phyloP scores from a whole-genome alignment of 768 basidiomycete species.

The Auriscalpium orientale region DNA sequence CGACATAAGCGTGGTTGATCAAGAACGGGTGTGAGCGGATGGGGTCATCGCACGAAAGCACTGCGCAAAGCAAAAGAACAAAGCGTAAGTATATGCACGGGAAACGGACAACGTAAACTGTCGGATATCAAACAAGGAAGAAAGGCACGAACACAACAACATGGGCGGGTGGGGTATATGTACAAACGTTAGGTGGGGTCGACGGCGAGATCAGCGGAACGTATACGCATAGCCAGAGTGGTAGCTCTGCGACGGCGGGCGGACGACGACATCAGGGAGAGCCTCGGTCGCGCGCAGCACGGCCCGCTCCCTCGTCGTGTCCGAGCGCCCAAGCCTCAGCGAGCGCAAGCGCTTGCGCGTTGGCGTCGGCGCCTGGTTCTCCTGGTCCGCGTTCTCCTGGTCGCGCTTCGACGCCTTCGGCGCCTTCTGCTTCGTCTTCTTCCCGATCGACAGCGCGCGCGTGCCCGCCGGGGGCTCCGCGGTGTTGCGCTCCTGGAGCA shows the following conservation, averaged over 20 bases:
- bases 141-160: neutral
- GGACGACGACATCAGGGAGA: constrained; percentile 53
- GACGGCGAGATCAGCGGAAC: neutral
- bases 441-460: constrained; percentile 50
- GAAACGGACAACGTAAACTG: neutral
- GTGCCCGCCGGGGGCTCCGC: constrained; percentile 31
- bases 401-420: constrained; percentile 19
- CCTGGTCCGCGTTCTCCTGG: constrained; percentile 19
- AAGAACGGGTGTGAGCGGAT: neutral
- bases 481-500: constrained; percentile 51
- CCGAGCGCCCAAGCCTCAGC: constrained; percentile 51
- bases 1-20: neutral
- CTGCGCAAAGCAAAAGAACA: neutral
- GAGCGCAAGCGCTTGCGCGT: constrained; percentile 48
- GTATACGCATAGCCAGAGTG: neutral
- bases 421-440: constrained; percentile 38
- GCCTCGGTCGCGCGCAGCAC: constrained; percentile 46
- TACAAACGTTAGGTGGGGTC: neutral
- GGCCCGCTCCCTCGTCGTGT: constrained; percentile 56
- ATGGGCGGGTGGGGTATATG: neutral
- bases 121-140: neutral
- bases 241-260: constrained; percentile 34
- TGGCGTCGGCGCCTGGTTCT: constrained; percentile 27
- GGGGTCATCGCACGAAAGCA: neutral
- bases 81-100: neutral